Evolutionary conservation across 352 stramenopile genomes (phyloP).

Genomic region (Phytophthora quininea): DNA sequence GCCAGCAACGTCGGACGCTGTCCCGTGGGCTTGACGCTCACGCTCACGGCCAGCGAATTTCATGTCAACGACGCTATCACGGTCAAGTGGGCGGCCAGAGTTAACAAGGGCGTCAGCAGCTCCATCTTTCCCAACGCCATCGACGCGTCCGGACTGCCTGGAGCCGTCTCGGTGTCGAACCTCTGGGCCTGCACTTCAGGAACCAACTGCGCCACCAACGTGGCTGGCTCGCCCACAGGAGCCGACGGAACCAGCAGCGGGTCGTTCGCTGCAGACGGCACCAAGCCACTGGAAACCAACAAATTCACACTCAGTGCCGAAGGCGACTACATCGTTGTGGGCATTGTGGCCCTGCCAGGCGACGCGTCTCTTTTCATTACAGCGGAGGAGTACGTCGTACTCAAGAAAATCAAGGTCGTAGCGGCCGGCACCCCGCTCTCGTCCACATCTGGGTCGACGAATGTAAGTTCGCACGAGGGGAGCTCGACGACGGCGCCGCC

Average conservation of each 20-base stretch:
- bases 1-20: conserved; percentile 60
- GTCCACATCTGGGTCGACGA: conserved; percentile 21
- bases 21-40: conserved; percentile 56
- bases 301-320: conserved; percentile 55
- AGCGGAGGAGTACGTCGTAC: conserved; percentile 67
- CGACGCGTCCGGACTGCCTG: conserved; percentile 41
- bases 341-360: conserved; percentile 62
- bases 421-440: conserved; percentile 48
- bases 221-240: conserved; percentile 47
- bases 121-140: conserved; percentile 74
- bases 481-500: conserved; percentile 21
- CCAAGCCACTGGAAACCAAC: conserved; percentile 52
- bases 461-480: conserved; percentile 13
- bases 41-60: conserved; percentile 42
- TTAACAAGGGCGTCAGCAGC: conserved; percentile 34
- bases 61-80: conserved; percentile 55
- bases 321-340: conserved; percentile 72
- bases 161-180: conserved; percentile 42
- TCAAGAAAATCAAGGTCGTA: conserved; percentile 73
- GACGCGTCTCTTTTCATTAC: conserved; percentile 54
- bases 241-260: conserved; percentile 39
- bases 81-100: conserved; percentile 59
- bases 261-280: conserved; percentile 47
- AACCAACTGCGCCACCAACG: conserved; percentile 67
- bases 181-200: conserved; percentile 66